Evolutionary conservation across 129 eudicot genomes (phyloP).

Genomic region (Lactuca saligna): DNA sequence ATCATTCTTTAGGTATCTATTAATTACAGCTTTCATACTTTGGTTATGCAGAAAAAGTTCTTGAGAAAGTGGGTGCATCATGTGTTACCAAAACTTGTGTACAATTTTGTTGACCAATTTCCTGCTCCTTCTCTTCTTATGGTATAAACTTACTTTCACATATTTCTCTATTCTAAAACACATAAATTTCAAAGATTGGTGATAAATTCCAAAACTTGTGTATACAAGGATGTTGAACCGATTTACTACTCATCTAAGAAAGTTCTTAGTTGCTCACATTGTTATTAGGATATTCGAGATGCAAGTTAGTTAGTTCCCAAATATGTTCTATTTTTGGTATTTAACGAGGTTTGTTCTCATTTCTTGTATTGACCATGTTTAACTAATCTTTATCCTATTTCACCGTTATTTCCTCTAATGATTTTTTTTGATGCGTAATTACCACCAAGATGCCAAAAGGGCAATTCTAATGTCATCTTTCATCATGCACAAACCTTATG

Average conservation of each 20-base stretch:
- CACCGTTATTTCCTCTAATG: slow-evolving; percentile 4
- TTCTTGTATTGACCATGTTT: slow-evolving; percentile 3
- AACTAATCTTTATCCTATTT: not conserved
- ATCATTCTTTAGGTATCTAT: not conserved
- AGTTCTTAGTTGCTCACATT: too few species aligned
- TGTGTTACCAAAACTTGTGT: slow-evolving; percentile 94
- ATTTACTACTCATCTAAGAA: too few species aligned
- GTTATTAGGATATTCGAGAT: too few species aligned
- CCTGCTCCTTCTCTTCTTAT: slow-evolving; percentile 96
- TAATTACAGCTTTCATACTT: slow-evolving; percentile 14
- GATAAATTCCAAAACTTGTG: slow-evolving; percentile 5
- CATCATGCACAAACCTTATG: slow-evolving; percentile 73
- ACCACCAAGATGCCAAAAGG: slow-evolving; percentile 61
- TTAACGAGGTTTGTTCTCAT: slow-evolving; percentile 56
- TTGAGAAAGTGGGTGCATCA: slow-evolving; percentile 84
- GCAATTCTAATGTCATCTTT: slow-evolving; percentile 87
- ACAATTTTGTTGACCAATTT: slow-evolving; percentile 93
- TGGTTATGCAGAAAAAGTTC: slow-evolving; percentile 69
- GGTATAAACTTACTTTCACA: slow-evolving; percentile 46
- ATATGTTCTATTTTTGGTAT: slow-evolving; percentile 62
- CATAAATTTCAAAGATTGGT: slow-evolving; percentile 7
- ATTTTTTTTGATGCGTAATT: slow-evolving; percentile 22
- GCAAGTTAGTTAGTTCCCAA: too few species aligned
- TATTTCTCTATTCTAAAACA: slow-evolving; percentile 9
- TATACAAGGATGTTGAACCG: too few species aligned